Evolutionary conservation across 495 filamentous ascomycete species (phyloP), one percentile per base, ranked within the genome.

Genomic region (Aspergillus conjunctus): DNA sequence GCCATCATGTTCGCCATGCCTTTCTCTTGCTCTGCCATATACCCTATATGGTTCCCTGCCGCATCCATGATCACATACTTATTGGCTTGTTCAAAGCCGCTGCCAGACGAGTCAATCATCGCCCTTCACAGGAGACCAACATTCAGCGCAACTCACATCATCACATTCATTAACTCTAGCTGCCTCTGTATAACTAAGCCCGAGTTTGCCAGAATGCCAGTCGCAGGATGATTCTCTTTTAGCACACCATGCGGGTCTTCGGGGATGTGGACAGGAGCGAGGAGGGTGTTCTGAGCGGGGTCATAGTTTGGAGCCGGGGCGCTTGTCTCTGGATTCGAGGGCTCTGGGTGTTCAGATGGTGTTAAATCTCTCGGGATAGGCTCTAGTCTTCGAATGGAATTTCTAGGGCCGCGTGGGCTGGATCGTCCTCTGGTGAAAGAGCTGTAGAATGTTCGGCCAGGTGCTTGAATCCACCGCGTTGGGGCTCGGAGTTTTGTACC

Each of bases 81-180:
- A 61, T 90, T 89, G 15, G 87, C 87, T 71, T 90, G 87, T 71
- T 90, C 87, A 60, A 88, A 90, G 0, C 87, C 86, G 43, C 79
- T 81, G 34, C 14, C n/a, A 18, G 15, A 37, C 51, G 21, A 15
- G 51, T 48, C 26, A 54, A 18, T 18, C 5, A 46, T 33, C 48
- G 32, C 14, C 15, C 31, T 56, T 45, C 18, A 44, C 33, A 33
- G 34, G 21, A 33, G 21, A 18, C 1, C n/a, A 37, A 3, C 33
- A 49, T 5, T 12, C 26, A 21, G 7, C 14, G 20, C 8, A 22
- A 73, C 78, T 71, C 61, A 83, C 74, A 89, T 71, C 73, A 90
- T 77, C 8, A 90, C 78, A 71, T 88, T 89, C 81, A 89, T 87
- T 65, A 89, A 76, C 70, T 89, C 87, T 32, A 90, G 63, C 62